Conservation (phyloP, 805 yeast species). For the Tetrapisispora namnaoensis region DNA sequence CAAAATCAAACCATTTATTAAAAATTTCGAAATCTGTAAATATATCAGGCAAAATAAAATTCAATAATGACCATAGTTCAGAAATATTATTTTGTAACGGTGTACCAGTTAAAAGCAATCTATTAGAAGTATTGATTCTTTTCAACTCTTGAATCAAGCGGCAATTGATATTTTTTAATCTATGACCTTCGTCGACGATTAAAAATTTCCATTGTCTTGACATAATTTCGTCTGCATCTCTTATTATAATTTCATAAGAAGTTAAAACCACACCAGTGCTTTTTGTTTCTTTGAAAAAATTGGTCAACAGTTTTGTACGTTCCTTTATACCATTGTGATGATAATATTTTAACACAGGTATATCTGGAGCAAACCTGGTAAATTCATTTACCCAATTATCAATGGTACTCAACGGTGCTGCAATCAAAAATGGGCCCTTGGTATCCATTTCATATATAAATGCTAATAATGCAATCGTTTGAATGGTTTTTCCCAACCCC, state of each 20-base stretch:
- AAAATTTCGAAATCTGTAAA: conserved; percentile 83
- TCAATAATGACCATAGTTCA: conserved; percentile 86
- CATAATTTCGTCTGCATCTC: conserved; percentile 51
- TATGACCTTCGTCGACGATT: conserved; percentile 92
- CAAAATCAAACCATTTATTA: conserved; percentile 90
- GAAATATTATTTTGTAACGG: conserved; percentile 86
- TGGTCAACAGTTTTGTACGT: conserved; percentile 24
- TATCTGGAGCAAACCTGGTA: conserved; percentile 56
- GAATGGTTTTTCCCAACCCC: conserved; percentile 94
- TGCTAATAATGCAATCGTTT: conserved; percentile 70
- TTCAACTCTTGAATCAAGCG: conserved; percentile 63
- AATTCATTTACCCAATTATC: conserved; percentile 80
- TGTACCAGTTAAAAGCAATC: conserved; percentile 87
- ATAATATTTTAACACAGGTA: conserved; percentile 53
- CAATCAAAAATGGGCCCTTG: conserved; percentile 66
- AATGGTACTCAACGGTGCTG: conserved; percentile 77
- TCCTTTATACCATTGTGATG: conserved; percentile 46
- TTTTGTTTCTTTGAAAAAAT: conserved; percentile 33
- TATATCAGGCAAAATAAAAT: conserved; percentile 86
- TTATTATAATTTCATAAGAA: conserved; percentile 70
- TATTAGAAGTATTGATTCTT: conserved; percentile 51
- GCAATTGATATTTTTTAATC: conserved; percentile 79
- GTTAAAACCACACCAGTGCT: conserved; percentile 54
- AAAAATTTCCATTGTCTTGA: conserved; percentile 64
- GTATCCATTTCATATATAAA: conserved; percentile 72